phyloP scores from a whole-genome alignment of 176 grass and related monocot species.

The Aegilops speltoides region DNA sequence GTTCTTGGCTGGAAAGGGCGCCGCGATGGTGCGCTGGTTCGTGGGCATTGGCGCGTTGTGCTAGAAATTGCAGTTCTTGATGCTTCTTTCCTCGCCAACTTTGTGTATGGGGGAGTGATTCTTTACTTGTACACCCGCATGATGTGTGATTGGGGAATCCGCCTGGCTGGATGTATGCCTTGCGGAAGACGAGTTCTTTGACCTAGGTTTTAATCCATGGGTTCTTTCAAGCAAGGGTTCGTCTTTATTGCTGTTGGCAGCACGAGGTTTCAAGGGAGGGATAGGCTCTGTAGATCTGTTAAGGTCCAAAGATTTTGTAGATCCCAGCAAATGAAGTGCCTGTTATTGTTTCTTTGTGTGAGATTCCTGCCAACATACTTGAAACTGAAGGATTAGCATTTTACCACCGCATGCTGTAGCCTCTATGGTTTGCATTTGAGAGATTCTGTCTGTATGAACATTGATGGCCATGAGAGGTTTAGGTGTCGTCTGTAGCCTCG shows the following conservation, averaged over 20 bases:
- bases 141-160: background rate
- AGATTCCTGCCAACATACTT: background rate
- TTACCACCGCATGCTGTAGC: background rate
- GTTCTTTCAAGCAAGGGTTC: background rate
- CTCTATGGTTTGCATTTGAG: background rate
- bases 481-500: background rate
- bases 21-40: background rate
- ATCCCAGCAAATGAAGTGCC: background rate
- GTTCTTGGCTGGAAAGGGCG: background rate
- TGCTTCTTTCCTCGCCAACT: background rate
- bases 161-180: background rate
- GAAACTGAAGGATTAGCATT: background rate
- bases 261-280: background rate
- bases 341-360: background rate
- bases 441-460: background rate
- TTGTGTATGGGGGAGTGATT: constrained; percentile 14
- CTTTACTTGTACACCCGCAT: background rate
- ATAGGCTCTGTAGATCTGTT: background rate
- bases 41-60: background rate
- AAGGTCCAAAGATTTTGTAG: constrained; percentile 4
- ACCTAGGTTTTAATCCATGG: constrained; percentile 22
- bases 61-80: background rate
- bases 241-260: background rate
- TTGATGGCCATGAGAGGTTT: constrained; percentile 2
- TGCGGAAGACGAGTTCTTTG: constrained; percentile 14